Percentiles rank a stretch among this genome's conserved stretches.
Evolutionary conservation across 2,329 filamentous ascomycete genomes (phyloP).

Genomic region (Coniosporium tulheliwenetii): DNA sequence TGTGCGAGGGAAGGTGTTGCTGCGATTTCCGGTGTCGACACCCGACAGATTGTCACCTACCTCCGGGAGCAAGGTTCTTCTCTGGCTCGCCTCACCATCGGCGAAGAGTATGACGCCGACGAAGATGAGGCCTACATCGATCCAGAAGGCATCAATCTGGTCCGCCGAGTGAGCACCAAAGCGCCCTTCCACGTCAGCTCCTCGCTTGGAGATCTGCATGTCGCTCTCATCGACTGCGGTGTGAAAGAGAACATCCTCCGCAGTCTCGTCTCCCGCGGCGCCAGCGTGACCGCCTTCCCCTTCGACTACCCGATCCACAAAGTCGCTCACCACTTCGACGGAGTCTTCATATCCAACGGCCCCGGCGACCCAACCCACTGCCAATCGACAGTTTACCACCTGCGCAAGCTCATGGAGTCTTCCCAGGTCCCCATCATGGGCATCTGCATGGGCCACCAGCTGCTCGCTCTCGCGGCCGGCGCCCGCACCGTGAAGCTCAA

Average conservation of each 20-base stretch:
- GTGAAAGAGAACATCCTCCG: slow-evolving; percentile 99
- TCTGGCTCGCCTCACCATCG: slow-evolving; percentile 82
- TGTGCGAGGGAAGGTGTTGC: slow-evolving; percentile 92
- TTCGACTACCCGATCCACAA: slow-evolving; percentile 98
- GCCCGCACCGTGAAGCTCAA: slow-evolving; percentile 93
- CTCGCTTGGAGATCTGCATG: slow-evolving; percentile 67
- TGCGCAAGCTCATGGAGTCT: slow-evolving; percentile 77
- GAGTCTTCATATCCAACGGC: slow-evolving; percentile 97
- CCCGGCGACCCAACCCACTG: slow-evolving; percentile 97
- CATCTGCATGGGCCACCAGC: slow-evolving; percentile 94
- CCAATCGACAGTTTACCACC: slow-evolving; percentile 84
- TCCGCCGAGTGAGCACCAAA: slow-evolving; percentile 94
- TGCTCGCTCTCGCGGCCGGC: slow-evolving; percentile 77
- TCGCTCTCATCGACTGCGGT: slow-evolving; percentile 92
- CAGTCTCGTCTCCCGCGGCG: slow-evolving; percentile 79
- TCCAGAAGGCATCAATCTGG: slow-evolving; percentile 90
- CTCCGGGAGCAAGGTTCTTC: slow-evolving; percentile 95
- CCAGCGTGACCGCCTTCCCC: slow-evolving; percentile 86
- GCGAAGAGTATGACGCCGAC: slow-evolving; percentile 96
- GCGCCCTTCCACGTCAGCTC: slow-evolving; percentile 91
- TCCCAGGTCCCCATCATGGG: slow-evolving; percentile 91
- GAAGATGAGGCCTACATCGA: slow-evolving; percentile 95
- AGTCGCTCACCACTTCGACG: slow-evolving; percentile 93
- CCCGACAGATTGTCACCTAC: slow-evolving; percentile 87
- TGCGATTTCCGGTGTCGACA: slow-evolving; percentile 92